Evolutionary conservation across 352 stramenopile species (phyloP).

Genomic region (Phytophthora pinifolia): DNA sequence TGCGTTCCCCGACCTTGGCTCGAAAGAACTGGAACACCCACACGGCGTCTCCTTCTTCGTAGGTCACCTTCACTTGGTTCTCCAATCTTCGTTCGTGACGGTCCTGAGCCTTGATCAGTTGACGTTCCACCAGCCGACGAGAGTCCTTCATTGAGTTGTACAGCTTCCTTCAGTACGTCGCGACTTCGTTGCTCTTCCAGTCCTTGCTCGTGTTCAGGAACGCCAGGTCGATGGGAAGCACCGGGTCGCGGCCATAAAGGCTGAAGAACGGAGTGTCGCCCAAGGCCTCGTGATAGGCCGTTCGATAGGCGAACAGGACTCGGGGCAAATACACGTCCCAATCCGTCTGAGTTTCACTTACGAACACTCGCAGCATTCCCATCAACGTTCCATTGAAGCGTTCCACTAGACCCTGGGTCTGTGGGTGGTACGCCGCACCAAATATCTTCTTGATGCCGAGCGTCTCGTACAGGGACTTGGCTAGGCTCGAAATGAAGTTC

Average conservation of each 20-base stretch:
- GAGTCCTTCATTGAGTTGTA: not conserved
- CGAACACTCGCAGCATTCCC: not conserved
- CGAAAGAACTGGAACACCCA: too few relatives aligned
- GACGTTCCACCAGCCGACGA: not conserved
- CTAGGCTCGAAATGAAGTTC: not conserved
- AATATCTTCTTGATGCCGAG: not conserved
- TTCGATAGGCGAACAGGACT: not conserved
- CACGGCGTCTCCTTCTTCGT: too few relatives aligned
- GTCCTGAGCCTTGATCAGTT: not conserved
- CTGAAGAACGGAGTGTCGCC: conserved; percentile 3
- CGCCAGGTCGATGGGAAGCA: not conserved
- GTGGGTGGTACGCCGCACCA: not conserved
- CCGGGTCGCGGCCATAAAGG: not conserved
- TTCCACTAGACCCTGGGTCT: not conserved
- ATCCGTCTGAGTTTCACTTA: not conserved
- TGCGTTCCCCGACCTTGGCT: too few relatives aligned
- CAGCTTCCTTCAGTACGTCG: not conserved
- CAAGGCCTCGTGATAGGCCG: conserved; percentile 2
- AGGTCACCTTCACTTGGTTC: too few relatives aligned
- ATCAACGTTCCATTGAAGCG: conserved; percentile 11
- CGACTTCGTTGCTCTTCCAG: conserved; percentile 1
- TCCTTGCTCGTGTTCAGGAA: not conserved
- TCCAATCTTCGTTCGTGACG: not conserved
- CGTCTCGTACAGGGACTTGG: not conserved
- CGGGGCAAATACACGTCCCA: not conserved